Base-by-base conservation (phyloP, 2,329 filamentous ascomycete genomes). In the Blastomyces emzantsi region DNA sequence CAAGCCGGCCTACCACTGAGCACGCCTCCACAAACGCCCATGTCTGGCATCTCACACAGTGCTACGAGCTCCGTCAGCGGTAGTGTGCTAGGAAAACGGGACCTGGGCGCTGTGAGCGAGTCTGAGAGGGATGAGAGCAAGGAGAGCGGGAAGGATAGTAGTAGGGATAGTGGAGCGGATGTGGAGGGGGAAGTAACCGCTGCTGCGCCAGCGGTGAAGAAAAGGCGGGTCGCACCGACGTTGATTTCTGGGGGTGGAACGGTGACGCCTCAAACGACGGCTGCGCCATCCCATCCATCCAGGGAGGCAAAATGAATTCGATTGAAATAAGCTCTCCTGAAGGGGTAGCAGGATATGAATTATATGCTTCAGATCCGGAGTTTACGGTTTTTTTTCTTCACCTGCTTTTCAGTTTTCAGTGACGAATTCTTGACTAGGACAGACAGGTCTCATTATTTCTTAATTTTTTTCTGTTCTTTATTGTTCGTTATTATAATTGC, bases 11-110 rank as follows among this genome's bases (percentile, higher is more conserved):
- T 95, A 54, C 90, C 92, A 0, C 85, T 96, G 70, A 90, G 90
- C 47, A 97, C 93, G 8, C 93, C 94, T 2, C 94, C 93, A 0
- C 89, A 96, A 74, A 97, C 93, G 2, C 93, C 93, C 6, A 78
- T 84, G 64, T 76, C 78, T 41, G 73, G 75, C 4, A 75, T 72
- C 30, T 73, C 75, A 63, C 82, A 85, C 60, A 85, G 83, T 69
- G 81, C 83, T 5, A 79, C 81, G 55, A 83, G 79, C 67, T 79
- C 79, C n/a, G 75, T 80, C 36, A 81, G 78, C 67, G 78, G 78
- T 33, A 85, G 81, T 63, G 81, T 84, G 1, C 70, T 82, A n/a
- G 80, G 81, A 0, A 83, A 84, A 71, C 74, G 82, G 65, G 79
- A 82, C 63, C 67, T 73, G 11, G 70, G 70, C 5, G 69, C 74